Evolutionary conservation across 2,329 filamentous ascomycete species (phyloP), one percentile per base, ranked within the genome.

Genomic region (Metarhizium brunneum): DNA sequence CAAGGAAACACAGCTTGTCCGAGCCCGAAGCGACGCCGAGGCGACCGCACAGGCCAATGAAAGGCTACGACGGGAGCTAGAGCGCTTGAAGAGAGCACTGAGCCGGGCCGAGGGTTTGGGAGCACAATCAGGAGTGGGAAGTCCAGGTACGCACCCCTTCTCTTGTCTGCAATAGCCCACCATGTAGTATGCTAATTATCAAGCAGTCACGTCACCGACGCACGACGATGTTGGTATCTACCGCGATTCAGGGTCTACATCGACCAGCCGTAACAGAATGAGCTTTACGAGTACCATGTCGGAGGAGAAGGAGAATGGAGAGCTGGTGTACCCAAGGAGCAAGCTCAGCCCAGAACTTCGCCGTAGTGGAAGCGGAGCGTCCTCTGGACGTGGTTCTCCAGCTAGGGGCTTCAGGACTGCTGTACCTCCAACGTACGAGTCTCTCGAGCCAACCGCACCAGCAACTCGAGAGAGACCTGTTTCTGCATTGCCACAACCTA

Each of bases 1-100:
- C 14, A 99, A 99, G 72, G 94, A 99, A 71, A 97, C 94, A 3
- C 94, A 99, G 65, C 81, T 99, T 5, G 92, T 97, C 10, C 86
- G 94, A 48, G 92, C 94, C 11, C 82, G 92, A 54, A 91, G 88
- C 61, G 94, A 99, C 65, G 88, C 87, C 36, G 92, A 97, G 69
- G 85, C 89, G 0, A 89, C 92, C 0, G 91, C 96, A 68, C 86
- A 91, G 64, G 87, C 85, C 57, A 91, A 94, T 53, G 89, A 94
- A 59, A 86, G 89, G 56, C 81, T 96, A 54, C 81, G 88, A 59
- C 84, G 92, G 54, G 94, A 99, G 72, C 86, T 96, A 50, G 94
- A 99, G 62, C 83, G 94, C 54, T 78, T 99, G 58, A 97, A 97
- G 80, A 88, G 90, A 56, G 94, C 96, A 62, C 79, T 89, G 63